These are phyloP conservation scores for Candida patagonica DNA, from an alignment of 805 yeast species.

Conservation along the genomic window DNA sequence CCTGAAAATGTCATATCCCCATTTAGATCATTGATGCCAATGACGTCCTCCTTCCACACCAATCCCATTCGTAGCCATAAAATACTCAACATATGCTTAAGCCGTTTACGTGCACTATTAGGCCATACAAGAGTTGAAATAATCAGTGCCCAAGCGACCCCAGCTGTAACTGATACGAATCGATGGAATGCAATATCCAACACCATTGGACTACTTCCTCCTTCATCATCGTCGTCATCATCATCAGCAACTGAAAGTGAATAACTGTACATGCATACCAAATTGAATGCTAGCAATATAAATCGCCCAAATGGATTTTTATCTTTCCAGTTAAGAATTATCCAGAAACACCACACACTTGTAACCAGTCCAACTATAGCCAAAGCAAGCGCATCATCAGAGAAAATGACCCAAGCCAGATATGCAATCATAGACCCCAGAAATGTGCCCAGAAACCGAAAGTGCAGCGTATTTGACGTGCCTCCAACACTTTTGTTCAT, in stretches of 20 bases:
- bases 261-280: slow-evolving; percentile 69
- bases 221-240: slow-evolving; percentile 47
- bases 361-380: slow-evolving; percentile 39
- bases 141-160: slow-evolving; percentile 67
- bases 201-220: slow-evolving; percentile 59
- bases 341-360: slow-evolving; percentile 35
- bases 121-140: slow-evolving; percentile 63
- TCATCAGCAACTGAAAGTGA: slow-evolving; percentile 53
- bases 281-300: slow-evolving; percentile 63
- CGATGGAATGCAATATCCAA: slow-evolving; percentile 72
- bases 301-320: slow-evolving; percentile 41
- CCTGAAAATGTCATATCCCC: slow-evolving; percentile 16
- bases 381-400: slow-evolving; percentile 45
- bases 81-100: slow-evolving; percentile 54
- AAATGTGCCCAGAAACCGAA: slow-evolving; percentile 56
- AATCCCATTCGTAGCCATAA: slow-evolving; percentile 77
- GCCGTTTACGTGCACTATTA: slow-evolving; percentile 61
- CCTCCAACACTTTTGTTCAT: slow-evolving; percentile 84
- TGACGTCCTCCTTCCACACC: slow-evolving; percentile 69
- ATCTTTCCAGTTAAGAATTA: slow-evolving; percentile 59
- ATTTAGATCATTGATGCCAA: slow-evolving; percentile 21
- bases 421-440: slow-evolving; percentile 60
- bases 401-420: slow-evolving; percentile 47
- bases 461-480: slow-evolving; percentile 55
- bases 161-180: slow-evolving; percentile 59